A percentile compares a stretch with the other conserved stretches of the same genome.
Conservation (phyloP, 192 early-diverging fungal species). For the Ambispora gerdemannii region DNA sequence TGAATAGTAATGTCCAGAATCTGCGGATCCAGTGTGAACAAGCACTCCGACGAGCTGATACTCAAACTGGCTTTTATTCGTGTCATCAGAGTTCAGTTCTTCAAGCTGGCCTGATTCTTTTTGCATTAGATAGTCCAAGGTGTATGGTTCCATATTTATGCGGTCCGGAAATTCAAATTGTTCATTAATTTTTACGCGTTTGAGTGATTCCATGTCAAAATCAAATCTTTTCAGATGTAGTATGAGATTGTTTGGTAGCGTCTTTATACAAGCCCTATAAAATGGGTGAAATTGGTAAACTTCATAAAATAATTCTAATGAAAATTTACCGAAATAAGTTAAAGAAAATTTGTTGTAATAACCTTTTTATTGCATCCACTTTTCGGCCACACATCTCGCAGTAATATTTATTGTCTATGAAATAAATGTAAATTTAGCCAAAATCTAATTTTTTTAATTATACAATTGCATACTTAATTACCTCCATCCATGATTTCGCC, state of each 20-base stretch:
- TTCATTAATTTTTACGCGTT: slow-evolving; percentile 59
- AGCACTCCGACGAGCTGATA: slow-evolving; percentile 56
- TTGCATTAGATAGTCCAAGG: slow-evolving; percentile 40
- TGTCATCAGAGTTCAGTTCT: slow-evolving; percentile 20
- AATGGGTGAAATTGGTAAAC: background rate
- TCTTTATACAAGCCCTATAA: slow-evolving; percentile 48
- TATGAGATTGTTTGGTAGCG: slow-evolving; percentile 54
- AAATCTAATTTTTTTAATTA: background rate
- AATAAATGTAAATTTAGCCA: background rate
- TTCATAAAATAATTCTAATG: slow-evolving; percentile 25
- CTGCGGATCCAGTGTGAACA: slow-evolving; percentile 58
- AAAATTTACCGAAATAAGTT: background rate
- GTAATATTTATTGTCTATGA: slow-evolving; percentile 50
- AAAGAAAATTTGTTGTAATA: background rate
- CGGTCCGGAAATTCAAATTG: slow-evolving; percentile 53
- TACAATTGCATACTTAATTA: slow-evolving; percentile 21
- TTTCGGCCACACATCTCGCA: slow-evolving; percentile 51
- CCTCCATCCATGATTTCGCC: slow-evolving; percentile 57
- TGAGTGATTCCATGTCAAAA: slow-evolving; percentile 55
- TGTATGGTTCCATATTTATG: slow-evolving; percentile 58
- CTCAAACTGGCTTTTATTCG: slow-evolving; percentile 34
- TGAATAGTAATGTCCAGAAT: slow-evolving; percentile 58
- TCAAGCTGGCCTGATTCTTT: slow-evolving; percentile 42
- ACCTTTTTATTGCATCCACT: slow-evolving; percentile 59
- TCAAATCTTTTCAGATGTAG: slow-evolving; percentile 66